Percentiles rank a stretch among this genome's conserved stretches.
phyloP scores from a whole-genome alignment of 495 filamentous ascomycete genomes.

The Lepraria neglecta region DNA sequence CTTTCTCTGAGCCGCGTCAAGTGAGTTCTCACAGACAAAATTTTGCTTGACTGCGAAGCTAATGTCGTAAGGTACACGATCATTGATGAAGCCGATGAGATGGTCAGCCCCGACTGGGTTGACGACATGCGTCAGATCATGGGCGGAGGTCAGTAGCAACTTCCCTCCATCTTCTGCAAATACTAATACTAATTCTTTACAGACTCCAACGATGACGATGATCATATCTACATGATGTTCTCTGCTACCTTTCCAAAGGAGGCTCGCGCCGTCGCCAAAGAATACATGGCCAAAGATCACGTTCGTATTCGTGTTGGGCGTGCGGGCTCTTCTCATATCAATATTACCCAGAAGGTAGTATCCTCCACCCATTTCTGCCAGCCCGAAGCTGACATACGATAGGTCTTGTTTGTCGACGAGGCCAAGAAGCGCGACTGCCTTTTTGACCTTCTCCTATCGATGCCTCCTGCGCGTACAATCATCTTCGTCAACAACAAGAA shows the following conservation, averaged over 20 bases:
- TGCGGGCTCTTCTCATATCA: constrained; percentile 67
- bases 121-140: constrained; percentile 63
- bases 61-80: constrained; percentile 57
- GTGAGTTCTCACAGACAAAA: constrained; percentile 39
- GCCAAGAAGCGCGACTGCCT: constrained; percentile 61
- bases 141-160: constrained; percentile 51
- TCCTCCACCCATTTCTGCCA: too few species aligned
- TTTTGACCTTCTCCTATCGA: constrained; percentile 61
- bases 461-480: constrained; percentile 70
- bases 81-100: constrained; percentile 93
- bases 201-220: constrained; percentile 71
- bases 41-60: constrained; percentile 17
- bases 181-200: constrained; percentile 26
- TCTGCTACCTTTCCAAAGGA: constrained; percentile 84
- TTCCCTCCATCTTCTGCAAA: constrained; percentile 10
- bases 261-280: constrained; percentile 65
- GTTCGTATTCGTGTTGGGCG: constrained; percentile 80
- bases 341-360: constrained; percentile 63
- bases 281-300: constrained; percentile 64
- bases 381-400: too few species aligned
- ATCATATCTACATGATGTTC: constrained; percentile 84
- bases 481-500: constrained; percentile 83
- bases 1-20: constrained; percentile 70
- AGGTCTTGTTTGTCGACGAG: constrained; percentile 58
- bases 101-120: constrained; percentile 72